These are phyloP conservation scores for Microbotryomycetes sp. DNA, from an alignment of 1,284 basidiomycete species.

Conservation along the genomic window DNA sequence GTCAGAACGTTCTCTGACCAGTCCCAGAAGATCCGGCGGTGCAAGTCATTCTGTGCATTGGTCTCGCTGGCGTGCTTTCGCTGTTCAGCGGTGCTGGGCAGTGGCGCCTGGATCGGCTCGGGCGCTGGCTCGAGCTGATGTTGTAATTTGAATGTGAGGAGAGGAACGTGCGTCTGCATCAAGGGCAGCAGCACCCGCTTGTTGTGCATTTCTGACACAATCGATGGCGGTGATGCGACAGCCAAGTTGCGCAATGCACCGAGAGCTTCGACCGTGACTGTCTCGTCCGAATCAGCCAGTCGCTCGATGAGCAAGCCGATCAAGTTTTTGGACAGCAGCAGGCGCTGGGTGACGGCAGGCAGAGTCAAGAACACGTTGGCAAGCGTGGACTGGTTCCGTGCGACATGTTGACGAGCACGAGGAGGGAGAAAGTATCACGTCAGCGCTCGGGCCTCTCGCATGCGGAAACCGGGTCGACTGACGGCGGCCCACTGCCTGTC, in stretches of 20 bases:
- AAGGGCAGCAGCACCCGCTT: conserved; percentile 77
- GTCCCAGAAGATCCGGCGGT: conserved; percentile 64
- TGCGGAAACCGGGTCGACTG: neutral
- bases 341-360: conserved; percentile 53
- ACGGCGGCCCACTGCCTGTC: conserved; percentile 25
- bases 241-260: conserved; percentile 85
- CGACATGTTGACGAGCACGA: neutral
- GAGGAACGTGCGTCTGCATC: conserved; percentile 24
- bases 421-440: neutral
- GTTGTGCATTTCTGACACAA: conserved; percentile 74
- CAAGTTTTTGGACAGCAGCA: conserved; percentile 83
- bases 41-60: conserved; percentile 47
- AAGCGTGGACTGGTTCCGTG: conserved; percentile 14
- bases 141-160: conserved; percentile 24
- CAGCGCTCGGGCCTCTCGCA: neutral
- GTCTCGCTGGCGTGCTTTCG: conserved; percentile 55
- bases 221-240: conserved; percentile 44
- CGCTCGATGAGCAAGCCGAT: conserved; percentile 77
- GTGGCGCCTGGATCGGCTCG: conserved; percentile 4
- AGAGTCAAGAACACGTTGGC: conserved; percentile 18
- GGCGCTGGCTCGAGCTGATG: conserved; percentile 9
- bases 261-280: conserved; percentile 75
- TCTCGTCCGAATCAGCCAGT: conserved; percentile 72
- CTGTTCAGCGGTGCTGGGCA: conserved; percentile 39
- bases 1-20: conserved; percentile 86